A percentile compares a stretch with the other conserved stretches of the same genome.
Conservation (phyloP, 2,329 filamentous ascomycete species). For the Fonsecaea pedrosoi region DNA sequence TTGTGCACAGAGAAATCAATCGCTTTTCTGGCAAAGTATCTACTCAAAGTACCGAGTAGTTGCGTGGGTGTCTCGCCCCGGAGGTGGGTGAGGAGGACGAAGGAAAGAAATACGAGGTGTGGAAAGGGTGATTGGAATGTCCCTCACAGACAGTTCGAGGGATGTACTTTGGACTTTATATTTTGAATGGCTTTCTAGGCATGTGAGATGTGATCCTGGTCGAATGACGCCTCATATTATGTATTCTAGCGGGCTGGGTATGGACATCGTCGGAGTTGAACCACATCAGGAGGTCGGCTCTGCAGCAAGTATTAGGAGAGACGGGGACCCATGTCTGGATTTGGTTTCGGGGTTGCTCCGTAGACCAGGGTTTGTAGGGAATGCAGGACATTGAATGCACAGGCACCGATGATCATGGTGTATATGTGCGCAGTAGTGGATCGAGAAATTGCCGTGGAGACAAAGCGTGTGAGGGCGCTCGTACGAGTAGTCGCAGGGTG, state of each 20-base stretch:
- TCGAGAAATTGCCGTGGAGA: neutral
- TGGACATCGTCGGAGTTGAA: neutral
- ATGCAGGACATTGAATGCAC: neutral
- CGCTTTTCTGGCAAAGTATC: neutral
- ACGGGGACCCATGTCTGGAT: neutral
- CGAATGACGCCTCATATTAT: neutral
- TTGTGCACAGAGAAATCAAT: neutral
- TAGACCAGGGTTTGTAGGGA: neutral
- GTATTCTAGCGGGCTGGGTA: neutral
- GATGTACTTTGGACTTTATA: neutral
- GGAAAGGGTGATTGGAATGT: neutral
- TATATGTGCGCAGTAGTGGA: neutral
- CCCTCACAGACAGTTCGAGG: neutral
- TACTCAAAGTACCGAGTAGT: too few species aligned
- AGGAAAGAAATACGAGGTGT: neutral
- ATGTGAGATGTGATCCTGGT: neutral
- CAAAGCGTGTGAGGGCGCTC: neutral
- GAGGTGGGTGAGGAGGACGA: neutral
- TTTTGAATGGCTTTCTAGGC: neutral
- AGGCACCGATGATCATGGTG: neutral
- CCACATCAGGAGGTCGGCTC: neutral
- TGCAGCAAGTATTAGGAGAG: neutral
- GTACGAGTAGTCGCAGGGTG: too few species aligned
- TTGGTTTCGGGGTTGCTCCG: neutral
- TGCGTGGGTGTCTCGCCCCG: neutral